phyloP scores from a whole-genome alignment of 148 eudicot genomes.

The Silene conica region DNA sequence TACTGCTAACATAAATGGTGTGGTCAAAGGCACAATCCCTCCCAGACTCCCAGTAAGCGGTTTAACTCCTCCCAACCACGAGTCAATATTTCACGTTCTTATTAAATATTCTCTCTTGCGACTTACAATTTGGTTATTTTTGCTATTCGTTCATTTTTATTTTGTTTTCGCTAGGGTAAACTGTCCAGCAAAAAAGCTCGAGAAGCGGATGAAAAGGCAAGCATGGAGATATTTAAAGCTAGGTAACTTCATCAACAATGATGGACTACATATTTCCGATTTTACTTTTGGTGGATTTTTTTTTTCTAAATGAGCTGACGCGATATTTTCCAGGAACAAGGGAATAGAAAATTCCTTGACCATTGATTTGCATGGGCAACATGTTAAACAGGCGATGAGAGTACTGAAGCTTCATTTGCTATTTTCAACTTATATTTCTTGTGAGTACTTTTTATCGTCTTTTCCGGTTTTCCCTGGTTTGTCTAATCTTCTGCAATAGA shows the following conservation, averaged over 20 bases:
- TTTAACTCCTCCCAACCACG: too few relatives aligned
- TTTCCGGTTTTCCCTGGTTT: not conserved
- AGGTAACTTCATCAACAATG: constrained; percentile 42
- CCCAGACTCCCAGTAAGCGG: too few relatives aligned
- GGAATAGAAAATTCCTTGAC: constrained; percentile 70
- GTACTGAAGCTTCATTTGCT: constrained; percentile 90
- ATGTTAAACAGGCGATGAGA: constrained; percentile 84
- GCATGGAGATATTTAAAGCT: constrained; percentile 83
- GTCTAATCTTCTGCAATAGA: not conserved
- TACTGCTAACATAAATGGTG: too few relatives aligned
- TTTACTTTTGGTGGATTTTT: not conserved
- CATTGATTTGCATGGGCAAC: constrained; percentile 98
- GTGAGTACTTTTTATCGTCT: constrained; percentile 40
- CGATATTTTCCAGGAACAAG: constrained; percentile 61
- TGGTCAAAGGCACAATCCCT: too few relatives aligned
- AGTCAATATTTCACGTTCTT: too few relatives aligned
- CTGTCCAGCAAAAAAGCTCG: constrained; percentile 57
- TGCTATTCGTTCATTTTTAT: too few relatives aligned
- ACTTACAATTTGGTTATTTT: too few relatives aligned
- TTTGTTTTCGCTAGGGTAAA: constrained; percentile 52
- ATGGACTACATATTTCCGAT: not conserved
- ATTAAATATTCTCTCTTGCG: too few relatives aligned
- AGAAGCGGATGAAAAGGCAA: constrained; percentile 91
- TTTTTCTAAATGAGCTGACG: not conserved
- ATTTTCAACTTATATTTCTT: constrained; percentile 79